Evolutionary conservation across 768 basidiomycete species (phyloP), one percentile per base, ranked within the genome.

Genomic region (Antrodiella citrinella): DNA sequence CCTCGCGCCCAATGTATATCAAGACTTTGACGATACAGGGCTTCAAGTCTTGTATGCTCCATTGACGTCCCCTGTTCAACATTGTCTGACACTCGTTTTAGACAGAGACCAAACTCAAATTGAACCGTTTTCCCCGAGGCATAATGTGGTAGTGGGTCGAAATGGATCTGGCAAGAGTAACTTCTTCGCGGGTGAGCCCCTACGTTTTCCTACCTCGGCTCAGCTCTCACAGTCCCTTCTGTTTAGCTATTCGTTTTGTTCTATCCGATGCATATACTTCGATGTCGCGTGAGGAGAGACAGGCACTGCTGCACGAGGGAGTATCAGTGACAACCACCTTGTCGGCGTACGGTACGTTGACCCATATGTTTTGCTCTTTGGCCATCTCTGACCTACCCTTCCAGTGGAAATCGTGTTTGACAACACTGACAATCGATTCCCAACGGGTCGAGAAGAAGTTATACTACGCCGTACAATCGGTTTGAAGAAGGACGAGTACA

Each of bases 81-180:
- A 10, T 23, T n/a, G 15, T 44, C 11, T 44, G 21, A 48, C 15
- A 35, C 7, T 35, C 30, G 7, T 35, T 15, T 7, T 35, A 89
- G 86, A 91, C 63, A 80, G 86, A 53, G 89, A 91, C 72, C 87
- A 91, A 62, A 91, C 86, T 0, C 84, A 88, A 59, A 91, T 96
- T 51, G 94, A 97, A 58, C 94, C 94, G 0, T 99, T 99, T 69
- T 90, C 86, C 19, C 82, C 93, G 0, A 82, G 76, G 45, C 92
- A 96, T 64, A 98, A 98, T 69, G 93, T 98, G 10, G 92, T 98
- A 7, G 94, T 98, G 5, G 95, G 96, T 12, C 72, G 96, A 40
- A 98, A 99, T 77, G 96, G 96, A 11, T 91, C 89, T 4, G 96
- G 96, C 46, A 99, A 99, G 74, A 93, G 90, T 61, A 99, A 98